Evolutionary conservation across 2,329 filamentous ascomycete species (phyloP).

Genomic region (Phialocephala sp.): DNA sequence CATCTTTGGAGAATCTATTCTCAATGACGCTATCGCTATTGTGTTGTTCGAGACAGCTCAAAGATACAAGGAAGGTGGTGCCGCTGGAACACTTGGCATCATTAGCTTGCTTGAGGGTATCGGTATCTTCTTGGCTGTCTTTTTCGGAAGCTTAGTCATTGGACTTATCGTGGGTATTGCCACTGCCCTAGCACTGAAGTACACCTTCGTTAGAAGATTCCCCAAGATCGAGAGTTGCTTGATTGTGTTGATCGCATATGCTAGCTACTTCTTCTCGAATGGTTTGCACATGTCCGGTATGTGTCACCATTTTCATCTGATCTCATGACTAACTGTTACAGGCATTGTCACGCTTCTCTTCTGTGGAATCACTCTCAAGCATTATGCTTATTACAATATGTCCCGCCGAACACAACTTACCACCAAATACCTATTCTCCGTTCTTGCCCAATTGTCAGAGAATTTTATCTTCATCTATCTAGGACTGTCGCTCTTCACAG

Average conservation of each 20-base stretch:
- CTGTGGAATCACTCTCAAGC: constrained; percentile 97
- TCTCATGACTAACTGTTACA: constrained; percentile 16
- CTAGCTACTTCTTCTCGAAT: constrained; percentile 97
- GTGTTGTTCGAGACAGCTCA: constrained; percentile 98
- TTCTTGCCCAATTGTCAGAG: constrained; percentile 92
- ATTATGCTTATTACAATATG: constrained; percentile 99
- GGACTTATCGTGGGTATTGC: constrained; percentile 85
- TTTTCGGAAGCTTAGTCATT: constrained; percentile 92
- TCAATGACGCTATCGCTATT: constrained; percentile 98
- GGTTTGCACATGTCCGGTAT: constrained; percentile 93
- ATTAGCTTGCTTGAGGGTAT: constrained; percentile 88
- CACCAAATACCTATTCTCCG: constrained; percentile 96
- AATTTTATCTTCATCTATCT: constrained; percentile 99
- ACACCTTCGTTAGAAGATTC: constrained; percentile 89
- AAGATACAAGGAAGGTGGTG: constrained; percentile 79
- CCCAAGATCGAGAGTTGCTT: constrained; percentile 97
- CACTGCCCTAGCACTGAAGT: constrained; percentile 89
- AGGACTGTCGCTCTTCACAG: constrained; percentile 91
- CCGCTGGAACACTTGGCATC: constrained; percentile 72
- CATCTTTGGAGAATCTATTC: constrained; percentile 97
- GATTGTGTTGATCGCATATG: constrained; percentile 91
- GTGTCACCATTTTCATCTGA: constrained; percentile 40
- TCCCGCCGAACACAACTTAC: constrained; percentile 95
- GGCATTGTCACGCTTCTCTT: constrained; percentile 91
- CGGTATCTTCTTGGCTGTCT: constrained; percentile 92